Evolutionary conservation across 1,139 yeast genomes (phyloP).

Genomic region (Magnusiomyces tetraspermus): DNA sequence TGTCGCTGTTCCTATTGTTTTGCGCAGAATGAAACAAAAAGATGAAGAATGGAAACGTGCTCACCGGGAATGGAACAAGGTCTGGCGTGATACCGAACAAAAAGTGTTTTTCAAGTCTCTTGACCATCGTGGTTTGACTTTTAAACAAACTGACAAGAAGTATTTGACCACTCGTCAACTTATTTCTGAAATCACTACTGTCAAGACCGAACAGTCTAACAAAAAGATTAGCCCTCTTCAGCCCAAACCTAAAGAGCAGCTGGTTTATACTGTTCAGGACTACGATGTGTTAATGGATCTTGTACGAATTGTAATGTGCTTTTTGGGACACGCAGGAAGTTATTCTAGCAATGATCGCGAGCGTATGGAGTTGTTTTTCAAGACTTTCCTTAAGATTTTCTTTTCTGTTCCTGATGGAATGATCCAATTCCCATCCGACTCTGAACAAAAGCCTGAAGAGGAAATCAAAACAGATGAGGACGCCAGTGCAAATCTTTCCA

Average conservation of each 20-base stretch:
- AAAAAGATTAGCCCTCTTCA: conserved; percentile 79
- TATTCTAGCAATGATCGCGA: conserved; percentile 80
- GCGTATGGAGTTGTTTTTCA: conserved; percentile 61
- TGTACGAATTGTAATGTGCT: conserved; percentile 57
- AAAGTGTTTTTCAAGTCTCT: conserved; percentile 86
- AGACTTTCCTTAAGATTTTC: conserved; percentile 58
- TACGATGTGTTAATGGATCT: conserved; percentile 65
- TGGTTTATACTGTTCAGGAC: conserved; percentile 60
- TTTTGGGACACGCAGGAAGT: conserved; percentile 53
- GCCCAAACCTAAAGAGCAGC: conserved; percentile 77
- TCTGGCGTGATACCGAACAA: conserved; percentile 97
- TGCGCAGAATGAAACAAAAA: conserved; percentile 87
- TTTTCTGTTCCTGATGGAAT: conserved; percentile 41
- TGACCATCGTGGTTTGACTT: conserved; percentile 91
- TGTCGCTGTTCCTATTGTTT: conserved; percentile 85
- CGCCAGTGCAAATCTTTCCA: too few species aligned
- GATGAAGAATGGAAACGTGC: conserved; percentile 99
- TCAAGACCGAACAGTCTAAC: conserved; percentile 77
- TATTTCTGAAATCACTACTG: conserved; percentile 83
- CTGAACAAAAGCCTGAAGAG: conserved; percentile 17
- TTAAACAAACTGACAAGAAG: conserved; percentile 93
- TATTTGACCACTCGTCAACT: conserved; percentile 80
- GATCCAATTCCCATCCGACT: conserved; percentile 19
- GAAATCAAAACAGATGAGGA: background rate
- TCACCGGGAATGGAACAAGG: conserved; percentile 97